phyloP scores from a whole-genome alignment of 139 green algal genomes.

The Chloropicon primus region DNA sequence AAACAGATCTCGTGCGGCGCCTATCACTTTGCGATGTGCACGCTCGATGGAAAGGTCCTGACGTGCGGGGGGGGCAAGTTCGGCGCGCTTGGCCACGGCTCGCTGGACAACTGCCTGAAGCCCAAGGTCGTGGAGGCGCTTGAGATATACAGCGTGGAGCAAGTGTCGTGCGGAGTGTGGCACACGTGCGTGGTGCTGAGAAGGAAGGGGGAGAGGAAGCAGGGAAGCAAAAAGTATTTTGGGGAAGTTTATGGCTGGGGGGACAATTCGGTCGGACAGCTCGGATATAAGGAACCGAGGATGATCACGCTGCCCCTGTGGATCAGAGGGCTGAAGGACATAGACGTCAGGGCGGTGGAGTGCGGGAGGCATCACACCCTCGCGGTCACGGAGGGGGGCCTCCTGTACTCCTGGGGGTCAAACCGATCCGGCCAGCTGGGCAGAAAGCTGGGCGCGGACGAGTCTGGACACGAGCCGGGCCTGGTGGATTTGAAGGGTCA shows the following conservation, averaged over 20 bases:
- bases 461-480: not conserved
- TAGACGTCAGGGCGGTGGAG: not conserved
- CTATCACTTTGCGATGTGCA: not conserved
- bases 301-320: not conserved
- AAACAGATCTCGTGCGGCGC: not conserved
- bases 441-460: not conserved
- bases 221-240: not conserved
- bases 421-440: not conserved
- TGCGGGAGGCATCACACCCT: not conserved
- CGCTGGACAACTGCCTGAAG: not conserved
- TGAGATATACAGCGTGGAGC: not conserved
- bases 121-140: not conserved
- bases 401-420: not conserved
- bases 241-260: not conserved
- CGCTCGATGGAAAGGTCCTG: not conserved
- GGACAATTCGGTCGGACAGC: not conserved
- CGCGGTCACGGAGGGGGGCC: not conserved
- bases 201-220: not conserved
- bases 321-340: not conserved
- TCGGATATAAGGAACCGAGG: not conserved
- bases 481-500: not conserved
- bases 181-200: not conserved
- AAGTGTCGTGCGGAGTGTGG: not conserved
- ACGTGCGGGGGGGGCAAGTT: not conserved
- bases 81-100: not conserved